These are phyloP conservation scores for Lonicera japonica DNA, from an alignment of 129 eudicot genomes.

Conservation along the genomic window DNA sequence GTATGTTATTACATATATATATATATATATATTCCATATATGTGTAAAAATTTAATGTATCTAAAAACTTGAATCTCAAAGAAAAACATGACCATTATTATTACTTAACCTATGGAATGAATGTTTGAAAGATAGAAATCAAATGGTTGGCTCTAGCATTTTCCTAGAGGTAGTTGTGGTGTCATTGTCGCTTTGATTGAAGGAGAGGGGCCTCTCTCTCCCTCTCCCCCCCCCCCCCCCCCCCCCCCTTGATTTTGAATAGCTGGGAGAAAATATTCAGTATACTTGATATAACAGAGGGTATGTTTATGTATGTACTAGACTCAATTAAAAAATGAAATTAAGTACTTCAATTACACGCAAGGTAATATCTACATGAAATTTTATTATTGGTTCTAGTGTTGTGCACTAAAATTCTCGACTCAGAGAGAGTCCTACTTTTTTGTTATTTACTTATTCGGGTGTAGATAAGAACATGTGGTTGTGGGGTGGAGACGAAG, in stretches of 20 bases:
- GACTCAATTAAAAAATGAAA: too few relatives aligned
- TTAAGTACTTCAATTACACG: too few relatives aligned
- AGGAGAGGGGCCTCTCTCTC: not conserved
- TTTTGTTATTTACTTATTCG: not conserved
- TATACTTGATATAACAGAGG: too few relatives aligned
- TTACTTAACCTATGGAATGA: not conserved
- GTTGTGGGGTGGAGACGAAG: constrained; percentile 3
- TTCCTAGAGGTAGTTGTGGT: constrained; percentile 14
- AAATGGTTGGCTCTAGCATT: too few relatives aligned
- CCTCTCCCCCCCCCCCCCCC: too few relatives aligned
- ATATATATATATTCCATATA: too few relatives aligned
- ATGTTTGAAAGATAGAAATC: too few relatives aligned
- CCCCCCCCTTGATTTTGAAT: too few relatives aligned
- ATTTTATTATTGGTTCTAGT: constrained; percentile 3
- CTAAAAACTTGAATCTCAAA: not conserved
- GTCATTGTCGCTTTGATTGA: constrained; percentile 18
- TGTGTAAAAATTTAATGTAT: constrained; percentile 3
- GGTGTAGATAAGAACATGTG: constrained; percentile 9
- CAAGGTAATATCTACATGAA: not conserved
- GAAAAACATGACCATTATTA: not conserved
- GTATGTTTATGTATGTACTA: too few relatives aligned
- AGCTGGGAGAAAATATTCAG: too few relatives aligned
- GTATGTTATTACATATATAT: too few relatives aligned
- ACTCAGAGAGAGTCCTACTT: too few relatives aligned
- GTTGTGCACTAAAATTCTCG: not conserved